A percentile compares a stretch with the other conserved stretches of the same genome.
Evolutionary conservation across 2,329 filamentous ascomycete genomes (phyloP).

Genomic region (Colletotrichum chrysophilum): DNA sequence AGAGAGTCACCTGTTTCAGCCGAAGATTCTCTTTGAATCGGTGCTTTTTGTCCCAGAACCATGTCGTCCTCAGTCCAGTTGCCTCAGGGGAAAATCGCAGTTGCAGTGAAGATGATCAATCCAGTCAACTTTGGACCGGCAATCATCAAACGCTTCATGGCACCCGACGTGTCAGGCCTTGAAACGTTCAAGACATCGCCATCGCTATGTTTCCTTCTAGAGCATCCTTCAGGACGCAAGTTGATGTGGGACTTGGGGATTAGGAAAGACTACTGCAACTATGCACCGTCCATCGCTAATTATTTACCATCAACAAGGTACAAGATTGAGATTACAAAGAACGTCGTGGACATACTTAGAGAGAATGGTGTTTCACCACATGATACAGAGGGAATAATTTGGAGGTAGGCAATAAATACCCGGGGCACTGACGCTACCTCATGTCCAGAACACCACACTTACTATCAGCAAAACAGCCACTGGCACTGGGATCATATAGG

Average conservation of each 20-base stretch:
- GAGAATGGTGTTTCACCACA: conserved; percentile 9
- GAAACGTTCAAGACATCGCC: conserved; percentile 34
- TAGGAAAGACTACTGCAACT: conserved; percentile 32
- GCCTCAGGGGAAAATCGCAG: conserved; percentile 23
- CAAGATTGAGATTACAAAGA: conserved; percentile 28
- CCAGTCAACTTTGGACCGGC: conserved; percentile 44
- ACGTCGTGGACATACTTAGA: conserved; percentile 27
- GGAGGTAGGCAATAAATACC: background rate
- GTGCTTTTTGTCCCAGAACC: background rate
- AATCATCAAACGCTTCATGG: conserved; percentile 42
- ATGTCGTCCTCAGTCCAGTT: background rate
- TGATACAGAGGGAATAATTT: conserved; percentile 17
- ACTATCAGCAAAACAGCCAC: conserved; percentile 36
- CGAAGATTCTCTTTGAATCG: background rate
- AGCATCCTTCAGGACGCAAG: conserved; percentile 31
- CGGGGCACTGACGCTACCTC: background rate
- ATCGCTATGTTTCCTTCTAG: conserved; percentile 33
- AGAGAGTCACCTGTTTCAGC: background rate
- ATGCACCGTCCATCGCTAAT: conserved; percentile 27
- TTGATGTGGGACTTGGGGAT: conserved; percentile 35
- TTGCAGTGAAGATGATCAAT: conserved; percentile 38
- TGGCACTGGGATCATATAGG: conserved; percentile 60
- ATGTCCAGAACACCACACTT: background rate
- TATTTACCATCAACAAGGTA: conserved; percentile 32
- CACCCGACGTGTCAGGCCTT: conserved; percentile 36